Percentiles rank a stretch among this genome's conserved stretches.
Conservation (phyloP, 169 alveolate species). For the Eimeria praecox region DNA sequence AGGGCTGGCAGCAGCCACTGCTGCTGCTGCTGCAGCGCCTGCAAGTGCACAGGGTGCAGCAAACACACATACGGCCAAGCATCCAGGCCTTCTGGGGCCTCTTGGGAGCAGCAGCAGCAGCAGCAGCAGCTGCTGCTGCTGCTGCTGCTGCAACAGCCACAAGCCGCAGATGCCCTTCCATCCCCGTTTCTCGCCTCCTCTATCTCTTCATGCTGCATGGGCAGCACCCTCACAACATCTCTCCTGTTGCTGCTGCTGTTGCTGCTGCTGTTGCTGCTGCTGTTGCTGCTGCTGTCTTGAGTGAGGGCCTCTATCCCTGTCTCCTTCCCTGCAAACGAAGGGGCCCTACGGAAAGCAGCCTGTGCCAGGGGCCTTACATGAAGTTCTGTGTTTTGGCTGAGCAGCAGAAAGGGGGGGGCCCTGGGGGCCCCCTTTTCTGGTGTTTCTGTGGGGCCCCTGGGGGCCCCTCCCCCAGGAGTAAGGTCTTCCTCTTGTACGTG, state of each 20-base stretch:
- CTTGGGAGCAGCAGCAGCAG: background rate
- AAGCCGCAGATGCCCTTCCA: background rate
- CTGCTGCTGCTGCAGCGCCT: conserved; percentile 76
- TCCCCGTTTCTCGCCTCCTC: background rate
- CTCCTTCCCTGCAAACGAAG: background rate
- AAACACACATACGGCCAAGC: conserved; percentile 44
- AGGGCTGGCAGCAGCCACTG: conserved; percentile 76
- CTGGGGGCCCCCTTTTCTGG: background rate
- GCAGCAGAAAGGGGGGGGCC: conserved; percentile 73
- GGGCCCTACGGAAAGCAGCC: conserved; percentile 33
- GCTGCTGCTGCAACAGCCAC: conserved; percentile 65
- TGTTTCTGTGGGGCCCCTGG: background rate
- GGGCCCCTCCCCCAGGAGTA: background rate
- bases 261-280: conserved; percentile 12
- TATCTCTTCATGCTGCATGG: background rate
- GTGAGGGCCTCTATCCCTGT: background rate
- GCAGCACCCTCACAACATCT: conserved; percentile 41
- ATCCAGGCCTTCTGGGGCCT: background rate
- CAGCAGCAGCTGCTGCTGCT: conserved; percentile 65
- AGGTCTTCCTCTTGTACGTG: background rate
- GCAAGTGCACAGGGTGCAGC: conserved; percentile 70
- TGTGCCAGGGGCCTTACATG: conserved; percentile 76
- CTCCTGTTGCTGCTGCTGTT: conserved; percentile 22
- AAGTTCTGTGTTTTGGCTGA: conserved; percentile 67
- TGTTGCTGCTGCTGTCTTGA: conserved; percentile 17